Percentiles rank a stretch among this genome's conserved stretches.
Evolutionary conservation across 148 eudicot species (phyloP).

Genomic region (Camellia lanceoleosa): DNA sequence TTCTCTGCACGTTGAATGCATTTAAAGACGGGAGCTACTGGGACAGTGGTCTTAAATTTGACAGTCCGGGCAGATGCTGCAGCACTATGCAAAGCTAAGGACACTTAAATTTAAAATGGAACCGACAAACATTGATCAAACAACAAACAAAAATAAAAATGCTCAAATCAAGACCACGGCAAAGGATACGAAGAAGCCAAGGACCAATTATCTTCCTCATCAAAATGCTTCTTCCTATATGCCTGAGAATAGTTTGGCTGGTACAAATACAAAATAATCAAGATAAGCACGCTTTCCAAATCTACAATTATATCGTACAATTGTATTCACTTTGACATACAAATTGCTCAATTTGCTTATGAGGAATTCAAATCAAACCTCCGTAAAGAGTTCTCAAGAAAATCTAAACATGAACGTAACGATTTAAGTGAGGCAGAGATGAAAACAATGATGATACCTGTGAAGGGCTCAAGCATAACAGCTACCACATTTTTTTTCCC

Average conservation of each 20-base stretch:
- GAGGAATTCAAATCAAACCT: background rate
- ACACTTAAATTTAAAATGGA: constrained; percentile 2
- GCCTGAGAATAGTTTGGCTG: constrained; percentile 49
- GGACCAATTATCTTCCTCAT: constrained; percentile 86
- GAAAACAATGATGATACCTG: background rate
- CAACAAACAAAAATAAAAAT: background rate
- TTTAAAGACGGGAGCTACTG: constrained; percentile 71
- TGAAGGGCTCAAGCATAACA: background rate
- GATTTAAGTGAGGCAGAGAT: background rate
- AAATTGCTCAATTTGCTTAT: background rate
- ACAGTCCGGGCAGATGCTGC: constrained; percentile 64
- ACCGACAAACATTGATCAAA: constrained; percentile 1
- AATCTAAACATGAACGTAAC: background rate
- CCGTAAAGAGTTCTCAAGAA: background rate
- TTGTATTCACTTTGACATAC: background rate
- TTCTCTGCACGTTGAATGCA: constrained; percentile 52
- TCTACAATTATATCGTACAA: background rate
- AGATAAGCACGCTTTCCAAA: constrained; percentile 8
- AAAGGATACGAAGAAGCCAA: constrained; percentile 91
- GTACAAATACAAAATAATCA: constrained; percentile 13
- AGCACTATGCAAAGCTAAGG: constrained; percentile 52
- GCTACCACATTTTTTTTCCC: background rate
- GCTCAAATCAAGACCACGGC: background rate
- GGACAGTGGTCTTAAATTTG: constrained; percentile 71
- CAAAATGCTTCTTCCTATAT: constrained; percentile 48